Percentiles rank a stretch among this genome's conserved stretches.
Conservation (phyloP, 2,329 filamentous ascomycete genomes). For the Alternaria rosae region DNA sequence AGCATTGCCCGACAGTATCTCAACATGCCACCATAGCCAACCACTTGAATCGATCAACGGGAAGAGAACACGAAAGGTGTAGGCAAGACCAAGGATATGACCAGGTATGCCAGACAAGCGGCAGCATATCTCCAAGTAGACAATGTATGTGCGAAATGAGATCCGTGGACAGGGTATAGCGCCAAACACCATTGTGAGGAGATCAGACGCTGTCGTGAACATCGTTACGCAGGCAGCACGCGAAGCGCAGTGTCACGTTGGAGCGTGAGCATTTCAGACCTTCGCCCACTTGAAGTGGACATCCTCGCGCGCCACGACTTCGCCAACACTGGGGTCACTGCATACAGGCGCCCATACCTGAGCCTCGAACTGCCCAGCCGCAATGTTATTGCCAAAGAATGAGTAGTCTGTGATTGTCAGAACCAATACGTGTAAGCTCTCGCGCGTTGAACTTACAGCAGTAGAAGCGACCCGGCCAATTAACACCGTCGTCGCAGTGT, state of each 20-base stretch:
- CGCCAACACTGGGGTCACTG: conserved; percentile 26
- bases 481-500: conserved; percentile 31
- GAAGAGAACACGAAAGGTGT: background rate
- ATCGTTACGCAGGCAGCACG: conserved; percentile 5
- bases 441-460: conserved; percentile 39
- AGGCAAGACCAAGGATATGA: background rate
- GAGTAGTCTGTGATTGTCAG: conserved; percentile 42
- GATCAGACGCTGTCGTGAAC: background rate
- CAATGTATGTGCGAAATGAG: background rate
- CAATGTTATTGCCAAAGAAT: conserved; percentile 43
- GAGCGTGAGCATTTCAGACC: conserved; percentile 1
- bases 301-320: conserved; percentile 24
- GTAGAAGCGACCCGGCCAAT: conserved; percentile 44
- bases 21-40: background rate
- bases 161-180: background rate
- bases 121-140: background rate
- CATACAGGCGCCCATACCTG: conserved; percentile 46
- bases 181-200: background rate
- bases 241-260: background rate
- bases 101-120: background rate
- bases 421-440: rapidly evolving
- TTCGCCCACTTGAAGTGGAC: conserved; percentile 27
- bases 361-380: conserved; percentile 34
- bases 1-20: background rate
- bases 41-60: background rate